Evolutionary conservation across 106 monocot species (phyloP), one percentile per base, ranked within the genome.

Genomic region (Gastrodia elata): DNA sequence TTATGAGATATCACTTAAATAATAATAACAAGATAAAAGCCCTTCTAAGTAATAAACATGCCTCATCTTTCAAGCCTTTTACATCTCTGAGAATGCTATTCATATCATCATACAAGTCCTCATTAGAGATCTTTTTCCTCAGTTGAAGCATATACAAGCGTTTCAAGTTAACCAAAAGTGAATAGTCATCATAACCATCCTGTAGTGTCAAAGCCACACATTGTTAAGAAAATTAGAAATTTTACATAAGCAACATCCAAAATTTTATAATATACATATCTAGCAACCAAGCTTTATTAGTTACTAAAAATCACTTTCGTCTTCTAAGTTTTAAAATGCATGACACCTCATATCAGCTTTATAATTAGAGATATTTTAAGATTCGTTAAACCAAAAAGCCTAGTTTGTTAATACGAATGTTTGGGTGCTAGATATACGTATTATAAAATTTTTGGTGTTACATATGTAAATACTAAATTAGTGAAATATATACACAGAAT

Each of bases 181-280:
- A 86, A 82, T 93, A 97, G 74, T 97, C 97, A 87, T 97, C 97
- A 80, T 80, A 82, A 27, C 90, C 93, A 58, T 81, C 83, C 97
- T 97, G 80, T 40, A 88, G 78, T 33, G 52, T 67, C 30, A 68
- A 70, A 75, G 46, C 77, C 39, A 83, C 33, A 72, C 37, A 76
- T 70, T 13, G 26, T 71, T 25, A 43, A n/a, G n/a, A 35, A 20
- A 9, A 58, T 57, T 61, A 44, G 42, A 14, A 13, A 14, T 0
- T 42, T 42, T 42, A 42, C 42, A 42, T 42, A 6, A 1, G 14
- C 14, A 42, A 0, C 42, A 42, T 14, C 8, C 14, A n/a, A 42
- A 42, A 9, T 42, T 14, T 42, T 42, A 42, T 42, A 0, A 42
- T 42, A 9, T 42, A 42, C 41, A 42, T 42, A 42, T 42, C 41